phyloP scores from a whole-genome alignment of 352 stramenopile species.

The Globisporangium heterothallicum region DNA sequence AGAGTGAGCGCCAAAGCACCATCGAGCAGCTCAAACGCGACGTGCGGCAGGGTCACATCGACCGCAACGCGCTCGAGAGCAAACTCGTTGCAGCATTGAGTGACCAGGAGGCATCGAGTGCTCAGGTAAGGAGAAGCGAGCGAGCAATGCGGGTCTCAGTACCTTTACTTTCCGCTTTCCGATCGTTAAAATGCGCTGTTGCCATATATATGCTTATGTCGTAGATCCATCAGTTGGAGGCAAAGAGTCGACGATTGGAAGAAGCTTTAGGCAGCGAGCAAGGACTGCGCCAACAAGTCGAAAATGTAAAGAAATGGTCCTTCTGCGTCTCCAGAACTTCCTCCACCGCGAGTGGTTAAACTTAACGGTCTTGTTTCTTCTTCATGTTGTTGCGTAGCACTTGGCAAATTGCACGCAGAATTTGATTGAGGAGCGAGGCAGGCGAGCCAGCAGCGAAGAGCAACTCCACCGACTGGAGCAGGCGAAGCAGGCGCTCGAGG shows the following conservation, averaged over 20 bases:
- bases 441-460: conserved; percentile 14
- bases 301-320: too few relatives aligned
- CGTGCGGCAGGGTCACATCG: conserved; percentile 17
- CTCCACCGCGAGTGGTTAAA: too few relatives aligned
- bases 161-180: too few relatives aligned
- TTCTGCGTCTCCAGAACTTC: too few relatives aligned
- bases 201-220: not conserved
- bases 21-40: conserved; percentile 30
- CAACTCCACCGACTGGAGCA: conserved; percentile 10
- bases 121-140: conserved; percentile 8
- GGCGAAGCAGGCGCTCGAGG: conserved; percentile 42
- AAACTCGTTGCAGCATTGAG: conserved; percentile 19
- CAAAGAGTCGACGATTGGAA: conserved; percentile 16
- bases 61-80: conserved; percentile 22
- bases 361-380: not conserved
- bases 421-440: conserved; percentile 13
- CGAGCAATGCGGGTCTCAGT: too few relatives aligned
- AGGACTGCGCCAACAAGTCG: conserved; percentile 3
- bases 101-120: conserved; percentile 19
- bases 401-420: not conserved
- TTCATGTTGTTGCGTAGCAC: not conserved
- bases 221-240: conserved; percentile 20
- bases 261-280: not conserved
- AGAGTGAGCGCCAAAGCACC: conserved; percentile 13
- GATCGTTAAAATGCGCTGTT: too few relatives aligned